Evolutionary conservation across 1,284 basidiomycete species (phyloP), one percentile per base, ranked within the genome.

Genomic region (Heliocybe sulcata): DNA sequence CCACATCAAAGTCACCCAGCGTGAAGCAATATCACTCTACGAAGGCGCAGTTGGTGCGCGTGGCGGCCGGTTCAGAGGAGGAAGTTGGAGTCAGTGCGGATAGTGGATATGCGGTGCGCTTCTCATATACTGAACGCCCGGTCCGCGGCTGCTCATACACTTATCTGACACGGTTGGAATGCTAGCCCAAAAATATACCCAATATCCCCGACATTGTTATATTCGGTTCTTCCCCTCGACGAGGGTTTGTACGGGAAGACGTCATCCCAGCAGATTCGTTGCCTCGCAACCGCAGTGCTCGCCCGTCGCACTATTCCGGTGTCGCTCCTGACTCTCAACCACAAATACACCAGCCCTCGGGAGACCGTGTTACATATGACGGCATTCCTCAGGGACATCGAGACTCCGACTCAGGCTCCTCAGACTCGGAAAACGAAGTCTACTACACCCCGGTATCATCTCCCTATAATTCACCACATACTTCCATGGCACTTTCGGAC

Each of bases 361-460:
- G 14, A 23, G 14, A n/a, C n/a, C 53, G 35, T 54, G 26, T 33
- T 26, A 35, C 31, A 49, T 25, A 33, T 53, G 16, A 31, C 23
- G 11, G 23, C 22, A 45, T 42, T 35, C 35, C 56, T 27, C 51
- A 52, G 25, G 31, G 56, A 60, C 54, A 53, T 45, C 16, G 60
- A 60, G 35, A 62, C 58, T 66, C 67, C 52, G 65, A 65, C 38
- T 67, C 67, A 56, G 69, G 67, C 55, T 69, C 70, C 38, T 67
- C 67, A 56, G 69, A 68, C 55, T 69, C 70, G 57, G 73, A 72
- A 26, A 70, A 74, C 53, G 78, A 80, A 57, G 64, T 75, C 16
- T 83, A 79, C 64, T 82, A 77, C 60, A 82, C 71, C 29, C 71
- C 71, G 12, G 61, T 64, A 48, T 66, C 69, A 16, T 68, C 80